Percentiles rank a stretch among this genome's conserved stretches.
Evolutionary conservation across 192 early-diverging fungal species (phyloP).

Genomic region (Coemansia sp.): DNA sequence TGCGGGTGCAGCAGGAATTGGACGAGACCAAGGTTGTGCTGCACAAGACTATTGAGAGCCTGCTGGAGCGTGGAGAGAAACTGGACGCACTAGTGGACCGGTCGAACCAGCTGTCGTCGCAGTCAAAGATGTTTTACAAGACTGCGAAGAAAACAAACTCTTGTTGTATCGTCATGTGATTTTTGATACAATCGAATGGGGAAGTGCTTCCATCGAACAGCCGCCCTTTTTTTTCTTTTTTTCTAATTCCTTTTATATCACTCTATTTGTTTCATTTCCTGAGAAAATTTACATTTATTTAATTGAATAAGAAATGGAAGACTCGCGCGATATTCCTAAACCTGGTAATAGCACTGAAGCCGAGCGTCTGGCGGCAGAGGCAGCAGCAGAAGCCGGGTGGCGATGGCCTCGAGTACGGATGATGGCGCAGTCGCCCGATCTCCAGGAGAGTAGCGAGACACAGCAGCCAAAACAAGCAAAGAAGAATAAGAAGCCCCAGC

Average conservation of each 20-base stretch:
- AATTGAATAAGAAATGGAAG: slow-evolving; percentile 2
- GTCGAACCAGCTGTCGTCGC: slow-evolving; percentile 79
- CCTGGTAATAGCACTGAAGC: slow-evolving; percentile 13
- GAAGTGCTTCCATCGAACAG: no score
- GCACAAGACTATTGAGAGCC: slow-evolving; percentile 91
- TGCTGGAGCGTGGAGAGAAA: slow-evolving; percentile 86
- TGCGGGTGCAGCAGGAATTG: slow-evolving; percentile 92
- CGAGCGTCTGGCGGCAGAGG: slow-evolving; percentile 35
- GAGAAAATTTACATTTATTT: no score
- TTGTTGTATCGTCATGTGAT: slow-evolving; percentile 52
- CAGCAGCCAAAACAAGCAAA: not conserved
- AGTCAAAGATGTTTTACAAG: slow-evolving; percentile 96
- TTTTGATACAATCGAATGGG: not conserved
- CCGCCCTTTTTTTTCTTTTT: not conserved
- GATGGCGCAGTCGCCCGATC: slow-evolving; percentile 53
- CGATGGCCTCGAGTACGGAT: slow-evolving; percentile 46
- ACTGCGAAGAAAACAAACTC: slow-evolving; percentile 81
- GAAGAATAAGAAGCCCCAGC: not conserved
- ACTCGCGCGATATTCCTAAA: slow-evolving; percentile 20
- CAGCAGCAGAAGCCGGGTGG: slow-evolving; percentile 47
- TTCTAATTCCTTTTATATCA: slow-evolving; percentile 1
- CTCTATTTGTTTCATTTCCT: not conserved
- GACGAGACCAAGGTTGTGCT: slow-evolving; percentile 96
- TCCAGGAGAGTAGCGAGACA: slow-evolving; percentile 2
- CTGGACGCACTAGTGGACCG: slow-evolving; percentile 84